Evolutionary conservation across 352 stramenopile genomes (phyloP), one percentile per base, ranked within the genome.

Genomic region (Phytopythium sindhum): DNA sequence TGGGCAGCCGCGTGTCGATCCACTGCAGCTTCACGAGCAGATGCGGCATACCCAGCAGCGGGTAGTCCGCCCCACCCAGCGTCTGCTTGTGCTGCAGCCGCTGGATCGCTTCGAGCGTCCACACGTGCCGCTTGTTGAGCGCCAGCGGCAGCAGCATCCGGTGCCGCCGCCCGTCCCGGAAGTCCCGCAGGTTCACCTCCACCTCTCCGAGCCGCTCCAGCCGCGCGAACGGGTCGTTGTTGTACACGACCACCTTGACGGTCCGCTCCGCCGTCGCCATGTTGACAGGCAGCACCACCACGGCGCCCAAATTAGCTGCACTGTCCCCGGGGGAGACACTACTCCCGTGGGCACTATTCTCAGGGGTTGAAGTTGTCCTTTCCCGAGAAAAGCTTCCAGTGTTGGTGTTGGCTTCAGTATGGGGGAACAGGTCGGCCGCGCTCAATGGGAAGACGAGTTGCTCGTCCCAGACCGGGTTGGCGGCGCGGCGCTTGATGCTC

Each of bases 1-100:
- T 81, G 14, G 77, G 79, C 66, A 88, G 65, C 19, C 75, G 79
- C 45, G 79, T 85, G 68, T 88, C 79, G 64, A 88, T 79, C 77
- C 77, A 85, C 62, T 88, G 79, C 45, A 88, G 54, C 65, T 86
- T 75, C 26, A 88, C 33, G 12, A 81, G 64, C 35, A 86, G 19
- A 37, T 86, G 77, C 47, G 78, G 76, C 68, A 71, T 65, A 21
- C 73, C 75, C 23, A 81, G 74, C 65, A 81, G 78, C 24, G 72
- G 67, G 60, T 78, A 79, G 53, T 74, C 64, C 29, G 61, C 67
- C 1, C 66, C 74, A 24, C 75, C 75, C 35, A 76, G 37, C 31
- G 76, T 73, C 58, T 84, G 73, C 57, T 75, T 74, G 41, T 75
- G 73, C 70, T 81, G 77, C 56, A 84, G 68, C 35, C 60, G 78